Base-by-base conservation (phyloP, 805 yeast genomes). In the Yarrowia sp. region DNA sequence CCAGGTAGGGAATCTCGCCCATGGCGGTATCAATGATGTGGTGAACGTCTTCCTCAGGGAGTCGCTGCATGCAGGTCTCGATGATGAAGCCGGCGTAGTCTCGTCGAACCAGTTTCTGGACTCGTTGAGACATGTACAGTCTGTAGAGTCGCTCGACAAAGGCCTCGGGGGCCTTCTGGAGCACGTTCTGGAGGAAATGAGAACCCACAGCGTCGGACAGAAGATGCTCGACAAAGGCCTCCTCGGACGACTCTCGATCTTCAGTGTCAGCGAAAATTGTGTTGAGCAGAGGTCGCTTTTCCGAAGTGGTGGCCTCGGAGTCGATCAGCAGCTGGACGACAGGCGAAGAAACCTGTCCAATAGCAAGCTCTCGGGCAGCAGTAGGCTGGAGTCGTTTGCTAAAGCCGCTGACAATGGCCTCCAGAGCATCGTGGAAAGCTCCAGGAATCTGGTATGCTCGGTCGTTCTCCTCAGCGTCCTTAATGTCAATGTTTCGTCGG, bases 161-260 rank as follows among this genome's bases (percentile, higher is more conserved):
- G 68, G 85, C 87, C 67, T 83, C 76, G 68, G 95, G 85, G 67
- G 87, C 86, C 66, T 82, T 83, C 54, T 82, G 83, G 61, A 92
- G 79, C 11, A 86, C 82, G 19, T 86, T 82, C 74, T 95, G 91
- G 28, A 93, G 79, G 78, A 95, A 93, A 76, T 92, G 98, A 1
- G 96, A 88, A 0, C 98, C 99, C n/a, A 92, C 90, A 1, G 96
- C 80, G 72, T 92, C 97, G 9, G 95, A 84, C 38, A 93, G 77
- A 64, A 92, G 79, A 71, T 88, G 89, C 73, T 92, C 97, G 32
- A 92, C 86, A 74, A 89, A 92, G 0, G 95, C 85, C 56, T 68
- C 68, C 59, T 71, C 73, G 2, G 67, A 52, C 4, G 73, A 59
- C 67, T 83, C 92, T 70, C 89, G 68, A 9, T 62, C 68, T 6